These are phyloP conservation scores for Cardamine chenopodiifolia DNA, from an alignment of 345 rosid species.

Conservation along the genomic window DNA sequence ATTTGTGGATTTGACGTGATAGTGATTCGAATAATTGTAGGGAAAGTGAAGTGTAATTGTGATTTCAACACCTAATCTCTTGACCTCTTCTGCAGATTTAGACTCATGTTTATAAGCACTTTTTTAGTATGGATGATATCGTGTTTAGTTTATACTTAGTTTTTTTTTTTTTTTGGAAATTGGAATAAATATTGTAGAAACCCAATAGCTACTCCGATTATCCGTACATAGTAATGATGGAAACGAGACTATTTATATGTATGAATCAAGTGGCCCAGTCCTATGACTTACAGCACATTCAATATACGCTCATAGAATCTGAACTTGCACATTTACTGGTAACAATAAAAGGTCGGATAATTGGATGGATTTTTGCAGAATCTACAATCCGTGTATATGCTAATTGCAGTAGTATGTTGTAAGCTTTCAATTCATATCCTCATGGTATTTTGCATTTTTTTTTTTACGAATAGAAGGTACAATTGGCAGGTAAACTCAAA, in stretches of 20 bases:
- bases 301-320: conserved; percentile 15
- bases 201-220: neutral
- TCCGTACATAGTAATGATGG: neutral
- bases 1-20: conserved; percentile 10
- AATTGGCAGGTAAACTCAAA: neutral
- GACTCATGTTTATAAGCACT: conserved; percentile 18
- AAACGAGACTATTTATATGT: conserved; percentile 1
- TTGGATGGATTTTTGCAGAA: neutral
- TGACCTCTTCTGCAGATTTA: conserved; percentile 8
- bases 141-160: neutral
- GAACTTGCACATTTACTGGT: conserved; percentile 23
- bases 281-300: conserved; percentile 9
- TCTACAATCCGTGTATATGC: neutral
- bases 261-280: conserved; percentile 13
- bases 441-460: neutral
- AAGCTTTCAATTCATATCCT: neutral
- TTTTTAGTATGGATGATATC: neutral
- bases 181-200: conserved; percentile 4
- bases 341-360: neutral
- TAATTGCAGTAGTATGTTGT: neutral
- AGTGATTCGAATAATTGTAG: conserved; percentile 10
- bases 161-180: no score
- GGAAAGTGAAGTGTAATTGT: conserved; percentile 20
- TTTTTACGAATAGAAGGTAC: neutral
- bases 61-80: conserved; percentile 34